phyloP scores from a whole-genome alignment of 495 filamentous ascomycete species.

The Trichoderma virens region DNA sequence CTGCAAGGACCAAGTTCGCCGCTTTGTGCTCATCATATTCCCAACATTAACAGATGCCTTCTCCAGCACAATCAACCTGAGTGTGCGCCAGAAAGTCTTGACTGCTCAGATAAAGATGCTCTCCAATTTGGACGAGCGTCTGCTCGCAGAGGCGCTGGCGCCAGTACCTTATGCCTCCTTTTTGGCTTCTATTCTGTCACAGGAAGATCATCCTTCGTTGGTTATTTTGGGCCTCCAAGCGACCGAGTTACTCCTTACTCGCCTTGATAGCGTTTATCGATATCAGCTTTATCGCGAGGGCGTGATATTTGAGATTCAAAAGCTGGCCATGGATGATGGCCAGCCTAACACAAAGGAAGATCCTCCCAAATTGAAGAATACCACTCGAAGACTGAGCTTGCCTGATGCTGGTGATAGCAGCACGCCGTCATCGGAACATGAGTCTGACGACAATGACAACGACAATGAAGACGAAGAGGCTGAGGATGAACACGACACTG shows the following conservation, averaged over 20 bases:
- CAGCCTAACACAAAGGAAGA: constrained; percentile 12
- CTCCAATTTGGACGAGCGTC: constrained; percentile 77
- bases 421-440: constrained; percentile 17
- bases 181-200: constrained; percentile 88
- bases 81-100: constrained; percentile 92
- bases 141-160: constrained; percentile 82
- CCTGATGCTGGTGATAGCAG: constrained; percentile 9
- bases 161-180: constrained; percentile 96
- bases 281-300: constrained; percentile 98
- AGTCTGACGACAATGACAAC: constrained; percentile 45
- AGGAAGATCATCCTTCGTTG: constrained; percentile 83
- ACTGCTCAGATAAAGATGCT: constrained; percentile 96
- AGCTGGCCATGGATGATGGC: constrained; percentile 46
- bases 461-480: constrained; percentile 44
- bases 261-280: constrained; percentile 79
- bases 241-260: constrained; percentile 75
- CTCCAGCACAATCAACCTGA: constrained; percentile 96
- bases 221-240: constrained; percentile 83
- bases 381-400: not conserved
- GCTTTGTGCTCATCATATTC: constrained; percentile 91
- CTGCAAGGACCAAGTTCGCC: constrained; percentile 77
- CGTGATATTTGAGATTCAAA: constrained; percentile 84
- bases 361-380: not conserved
- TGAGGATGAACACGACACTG: constrained; percentile 52
- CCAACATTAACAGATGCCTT: constrained; percentile 96